These are phyloP conservation scores for Prunus mira DNA, from an alignment of 306 rosid genomes.

Conservation along the genomic window DNA sequence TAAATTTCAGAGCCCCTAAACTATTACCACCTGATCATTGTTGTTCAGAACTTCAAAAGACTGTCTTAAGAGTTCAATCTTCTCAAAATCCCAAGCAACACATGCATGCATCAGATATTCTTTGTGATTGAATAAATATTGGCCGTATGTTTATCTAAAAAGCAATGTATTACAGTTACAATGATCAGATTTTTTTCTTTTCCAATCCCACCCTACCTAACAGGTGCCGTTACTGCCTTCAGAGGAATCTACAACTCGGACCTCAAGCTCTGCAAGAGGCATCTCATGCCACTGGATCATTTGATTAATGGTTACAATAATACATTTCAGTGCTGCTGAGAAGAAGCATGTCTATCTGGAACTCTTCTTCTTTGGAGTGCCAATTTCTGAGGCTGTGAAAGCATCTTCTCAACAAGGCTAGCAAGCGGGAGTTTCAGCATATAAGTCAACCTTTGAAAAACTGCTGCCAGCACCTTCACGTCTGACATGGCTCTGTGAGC, in stretches of 20 bases:
- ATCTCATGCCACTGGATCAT: conserved; percentile 14
- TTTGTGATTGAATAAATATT: conserved; percentile 1
- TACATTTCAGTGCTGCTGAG: conserved; percentile 1
- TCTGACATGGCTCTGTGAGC: conserved; percentile 94
- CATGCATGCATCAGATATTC: neutral
- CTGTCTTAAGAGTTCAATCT: too few species aligned
- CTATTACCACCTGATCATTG: too few species aligned
- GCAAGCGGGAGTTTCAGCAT: conserved; percentile 55
- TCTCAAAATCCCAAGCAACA: too few species aligned
- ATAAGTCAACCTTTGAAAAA: conserved; percentile 58
- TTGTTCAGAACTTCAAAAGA: too few species aligned
- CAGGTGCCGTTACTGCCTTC: neutral
- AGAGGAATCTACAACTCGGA: neutral
- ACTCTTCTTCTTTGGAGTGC: conserved; percentile 57
- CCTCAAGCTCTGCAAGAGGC: conserved; percentile 1
- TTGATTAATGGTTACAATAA: conserved; percentile 18
- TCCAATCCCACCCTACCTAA: conserved; percentile 7
- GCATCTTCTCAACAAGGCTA: conserved; percentile 51
- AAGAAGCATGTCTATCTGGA: conserved; percentile 33
- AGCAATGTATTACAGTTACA: conserved; percentile 25
- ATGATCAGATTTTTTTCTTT: conserved; percentile 27
- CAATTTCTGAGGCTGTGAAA: conserved; percentile 50
- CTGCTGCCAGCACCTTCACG: conserved; percentile 48
- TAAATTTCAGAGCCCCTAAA: too few species aligned
- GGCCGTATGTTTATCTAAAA: conserved; percentile 11